Percentiles rank a stretch among this genome's conserved stretches.
Conservation (phyloP, 2,329 filamentous ascomycete genomes). For the Trichoderma afroharzianum region DNA sequence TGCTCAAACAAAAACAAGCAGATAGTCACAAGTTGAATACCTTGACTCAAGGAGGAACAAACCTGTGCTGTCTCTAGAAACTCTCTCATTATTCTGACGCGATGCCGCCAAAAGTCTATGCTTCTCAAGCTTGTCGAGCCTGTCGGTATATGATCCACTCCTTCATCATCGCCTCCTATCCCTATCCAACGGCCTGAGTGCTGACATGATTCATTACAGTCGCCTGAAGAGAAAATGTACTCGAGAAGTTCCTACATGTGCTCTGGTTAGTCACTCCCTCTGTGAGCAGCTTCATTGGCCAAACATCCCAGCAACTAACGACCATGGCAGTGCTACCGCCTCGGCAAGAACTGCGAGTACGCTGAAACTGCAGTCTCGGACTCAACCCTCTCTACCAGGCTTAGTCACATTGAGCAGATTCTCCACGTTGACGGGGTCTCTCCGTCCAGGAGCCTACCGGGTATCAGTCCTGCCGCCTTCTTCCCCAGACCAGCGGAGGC, state of each 20-base stretch:
- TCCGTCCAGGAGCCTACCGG: not conserved
- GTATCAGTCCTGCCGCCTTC: not conserved
- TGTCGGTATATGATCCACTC: constrained; percentile 1
- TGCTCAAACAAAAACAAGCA: not conserved
- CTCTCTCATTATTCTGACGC: not conserved
- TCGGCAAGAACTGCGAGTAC: constrained; percentile 10
- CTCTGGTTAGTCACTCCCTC: not conserved
- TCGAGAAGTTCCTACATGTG: not conserved
- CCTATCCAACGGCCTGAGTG: not conserved
- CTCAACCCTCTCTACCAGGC: not conserved
- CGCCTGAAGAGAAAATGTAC: constrained; percentile 5
- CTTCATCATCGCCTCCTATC: not conserved
- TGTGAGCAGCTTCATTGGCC: not conserved
- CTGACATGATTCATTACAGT: not conserved
- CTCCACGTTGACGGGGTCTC: not conserved
- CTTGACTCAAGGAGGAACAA: not conserved
- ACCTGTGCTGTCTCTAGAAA: no score
- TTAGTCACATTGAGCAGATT: not conserved
- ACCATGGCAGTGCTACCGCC: not conserved
- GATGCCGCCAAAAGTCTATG: constrained; percentile 2
- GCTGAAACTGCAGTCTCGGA: not conserved
- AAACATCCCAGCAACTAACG: not conserved
- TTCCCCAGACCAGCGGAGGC: not conserved
- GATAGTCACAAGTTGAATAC: not conserved
- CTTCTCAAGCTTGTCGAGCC: constrained; percentile 8